Base-by-base conservation (phyloP, 345 rosid genomes). In the Conringia planisiliqua region DNA sequence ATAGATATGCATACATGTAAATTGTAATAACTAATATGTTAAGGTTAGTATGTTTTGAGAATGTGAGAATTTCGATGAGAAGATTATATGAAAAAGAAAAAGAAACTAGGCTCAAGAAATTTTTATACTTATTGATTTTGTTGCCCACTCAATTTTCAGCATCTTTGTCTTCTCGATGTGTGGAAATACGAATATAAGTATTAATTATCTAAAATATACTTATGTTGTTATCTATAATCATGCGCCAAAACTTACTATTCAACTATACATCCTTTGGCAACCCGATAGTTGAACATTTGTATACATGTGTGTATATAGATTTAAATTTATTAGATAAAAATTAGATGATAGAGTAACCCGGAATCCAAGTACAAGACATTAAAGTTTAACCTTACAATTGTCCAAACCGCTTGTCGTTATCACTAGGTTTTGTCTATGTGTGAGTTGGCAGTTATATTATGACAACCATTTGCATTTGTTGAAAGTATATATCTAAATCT, bases 21-120 rank as follows among this genome's bases (percentile, higher is more conserved):
- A n/a, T n/a, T n/a, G n/a, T n/a, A 27, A 27, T 35, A 64, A 14
- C 36, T 22, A 22, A 22, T 2, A 22, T 22, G 2, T 46, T 57
- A 18, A 27, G 9, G 8, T 16, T 35, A 39, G 20, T 32, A 14
- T 68, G 64, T 74, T 74, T 48, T 57, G 69, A 72, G 86, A 82
- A 86, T 85, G 88, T 85, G 83, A 80, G 85, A 79, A 82, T 68
- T 80, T 83, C 88, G 76, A 81, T 72, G 83, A 70, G 27, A 9
- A 66, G 13, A 62, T 50, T 29, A 57, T 42, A 20, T 43, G 40
- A 18, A 20, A 20, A 20, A 57, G 3, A 32, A 57, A 50, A 18
- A 6, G 5, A 32, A 48, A 66, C 59, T 43, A 56, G 29, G 68
- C 16, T 75, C 52, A 40, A 39, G 26, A 74, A 33, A 4, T 36